These are phyloP conservation scores for Lodderomyces jiufengensis DNA, from an alignment of 1,139 yeast species.

Conservation along the genomic window DNA sequence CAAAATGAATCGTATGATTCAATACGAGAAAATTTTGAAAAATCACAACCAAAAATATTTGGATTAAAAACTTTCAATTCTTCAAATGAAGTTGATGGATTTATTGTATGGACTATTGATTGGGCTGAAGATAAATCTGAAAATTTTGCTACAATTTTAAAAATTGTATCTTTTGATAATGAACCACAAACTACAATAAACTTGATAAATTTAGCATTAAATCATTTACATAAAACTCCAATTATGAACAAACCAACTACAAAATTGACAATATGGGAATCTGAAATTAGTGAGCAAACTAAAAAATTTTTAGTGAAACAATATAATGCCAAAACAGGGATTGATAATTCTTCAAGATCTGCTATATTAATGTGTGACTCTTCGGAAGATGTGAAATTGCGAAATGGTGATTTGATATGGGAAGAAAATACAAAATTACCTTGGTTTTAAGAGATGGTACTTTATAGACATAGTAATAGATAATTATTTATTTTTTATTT, in stretches of 20 bases:
- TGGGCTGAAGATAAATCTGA: slow-evolving; percentile 21
- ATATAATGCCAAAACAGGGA: slow-evolving; percentile 18
- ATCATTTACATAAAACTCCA: slow-evolving; percentile 16
- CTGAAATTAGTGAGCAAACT: slow-evolving; percentile 22
- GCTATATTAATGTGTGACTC: slow-evolving; percentile 30
- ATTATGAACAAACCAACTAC: slow-evolving; percentile 10
- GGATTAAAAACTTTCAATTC: slow-evolving; percentile 28
- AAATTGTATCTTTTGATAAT: slow-evolving; percentile 22
- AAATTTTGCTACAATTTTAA: slow-evolving; percentile 29
- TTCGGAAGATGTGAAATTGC: slow-evolving; percentile 22
- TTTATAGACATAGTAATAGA: too few relatives aligned
- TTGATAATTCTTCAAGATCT: slow-evolving; percentile 36
- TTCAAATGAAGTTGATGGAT: slow-evolving; percentile 22
- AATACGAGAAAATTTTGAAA: slow-evolving; percentile 20
- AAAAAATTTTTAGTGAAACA: slow-evolving; percentile 15
- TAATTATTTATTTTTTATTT: too few relatives aligned
- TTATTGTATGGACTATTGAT: slow-evolving; percentile 41
- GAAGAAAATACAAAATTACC: slow-evolving; percentile 44
- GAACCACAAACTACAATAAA: slow-evolving; percentile 17
- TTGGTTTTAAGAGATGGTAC: too few relatives aligned
- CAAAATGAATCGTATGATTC: slow-evolving; percentile 21
- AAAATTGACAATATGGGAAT: slow-evolving; percentile 35
- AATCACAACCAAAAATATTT: slow-evolving; percentile 25
- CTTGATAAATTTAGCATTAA: slow-evolving; percentile 20
- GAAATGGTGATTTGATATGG: slow-evolving; percentile 34